Evolutionary conservation across 1,284 basidiomycete genomes (phyloP), one percentile per base, ranked within the genome.

Genomic region (Naganishia albida): DNA sequence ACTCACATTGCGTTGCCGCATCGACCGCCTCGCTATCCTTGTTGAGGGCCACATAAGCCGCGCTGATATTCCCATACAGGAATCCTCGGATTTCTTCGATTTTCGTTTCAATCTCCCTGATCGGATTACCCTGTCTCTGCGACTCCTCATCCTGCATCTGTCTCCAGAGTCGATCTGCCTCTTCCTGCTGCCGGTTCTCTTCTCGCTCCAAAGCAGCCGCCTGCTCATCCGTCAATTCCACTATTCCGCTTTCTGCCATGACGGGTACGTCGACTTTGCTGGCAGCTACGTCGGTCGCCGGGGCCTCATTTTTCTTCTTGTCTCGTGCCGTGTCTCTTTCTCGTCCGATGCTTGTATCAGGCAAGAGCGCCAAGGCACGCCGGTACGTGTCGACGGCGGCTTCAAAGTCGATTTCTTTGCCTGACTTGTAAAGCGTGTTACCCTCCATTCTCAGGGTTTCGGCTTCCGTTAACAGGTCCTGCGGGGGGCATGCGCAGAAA

Each of bases 31-130:
- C 76, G 57, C 78, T 81, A 42, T 67, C 56, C 30, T 65, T 40
- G 40, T 46, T 40, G 15, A 42, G 39, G 15, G 39, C 20, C 23
- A 56, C 59, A 25, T 49, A 48, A 23, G 52, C 30, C 12, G 20
- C 18, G 75, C 77, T 74, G 70, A 80, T 76, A 52, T 79, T 80
- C 2, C 77, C 77, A 23, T 73, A 71, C 59, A 80, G 65, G n/a
- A 77, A 78, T 67, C 76, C 68, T 6, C 76, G 77, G 57, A 79
- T 76, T 46, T 80, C 77, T 39, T 78, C 77, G 20, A 71, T 71
- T 65, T 77, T 75, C 26, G 26, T 30, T 42, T 65, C 54, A 13
- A 65, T 13, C 8, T 50, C 18, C 23, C n/a, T 20, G n/a, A 55
- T 28, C 25, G 49, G 23, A 13, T 53, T 44, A 18, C 26, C 43